Evolutionary conservation across 106 monocot species (phyloP), one percentile per base, ranked within the genome.

Genomic region (Triglochin maritima): DNA sequence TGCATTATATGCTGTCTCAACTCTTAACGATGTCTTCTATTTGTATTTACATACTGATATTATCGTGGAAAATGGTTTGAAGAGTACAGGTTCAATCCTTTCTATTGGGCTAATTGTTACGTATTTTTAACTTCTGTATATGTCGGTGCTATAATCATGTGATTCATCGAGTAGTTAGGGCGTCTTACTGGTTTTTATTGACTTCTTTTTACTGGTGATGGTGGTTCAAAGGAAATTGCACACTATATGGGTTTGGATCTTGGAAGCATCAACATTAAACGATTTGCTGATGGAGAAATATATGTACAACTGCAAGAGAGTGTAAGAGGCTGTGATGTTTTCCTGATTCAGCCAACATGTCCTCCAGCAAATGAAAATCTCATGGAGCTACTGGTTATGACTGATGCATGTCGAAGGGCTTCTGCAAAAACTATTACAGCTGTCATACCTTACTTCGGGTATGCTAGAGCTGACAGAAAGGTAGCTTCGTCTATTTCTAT

Each of bases 361-460:
- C 73, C 76, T 11, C 83, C 83, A 67, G 76, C 69, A 50, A 79
- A 83, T 72, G 83, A 83, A 63, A 83, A 83, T 62, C 52, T 83
- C 14, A 76, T 72, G 69, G 83, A 83, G 72, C 76, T 83, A 50
- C 43, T 79, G 45, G 17, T 83, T 16, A 83, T 83, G 83, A 83
- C 79, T 48, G 83, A 83, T 83, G 79, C 83, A 58, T 83, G 83
- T 62, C 76, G 83, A 9, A 79, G 79, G 49, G 83, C 83, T 50
- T 83, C 79, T 52, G 79, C 83, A 45, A 62, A 63, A 65, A 76
- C 63, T 52, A 79, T 83, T 59, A 83, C 79, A 13, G 79, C 79
- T 59, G 77, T 83, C 7, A 77, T 79, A 70, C 83, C 83, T 56
- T 83, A 83, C 66, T 83, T 83, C 73, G 83, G 83, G 65, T 83